Evolutionary conservation across 306 rosid genomes (phyloP).

Genomic region (Chamaecrista fasciculata): DNA sequence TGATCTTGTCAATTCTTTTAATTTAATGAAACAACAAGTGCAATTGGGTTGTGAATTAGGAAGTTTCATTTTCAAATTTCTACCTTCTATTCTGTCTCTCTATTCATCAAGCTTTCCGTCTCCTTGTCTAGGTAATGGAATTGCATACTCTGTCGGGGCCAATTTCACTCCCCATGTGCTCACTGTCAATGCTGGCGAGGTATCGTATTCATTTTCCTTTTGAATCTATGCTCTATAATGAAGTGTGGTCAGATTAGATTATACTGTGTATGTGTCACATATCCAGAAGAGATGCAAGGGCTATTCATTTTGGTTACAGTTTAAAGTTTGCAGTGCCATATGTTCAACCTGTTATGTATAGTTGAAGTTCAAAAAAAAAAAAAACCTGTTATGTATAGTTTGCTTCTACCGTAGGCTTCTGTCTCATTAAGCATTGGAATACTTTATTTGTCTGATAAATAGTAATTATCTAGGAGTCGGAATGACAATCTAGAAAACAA

Average conservation of each 20-base stretch:
- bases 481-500: not conserved
- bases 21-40: not conserved
- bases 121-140: constrained; percentile 54
- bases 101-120: constrained; percentile 7
- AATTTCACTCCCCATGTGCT: constrained; percentile 90
- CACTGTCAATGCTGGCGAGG: constrained; percentile 94
- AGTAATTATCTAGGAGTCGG: not conserved
- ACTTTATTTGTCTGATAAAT: not conserved
- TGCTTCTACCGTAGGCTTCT: not conserved
- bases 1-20: not conserved
- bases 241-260: constrained; percentile 6
- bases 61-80: constrained; percentile 4
- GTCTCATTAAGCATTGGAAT: not conserved
- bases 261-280: constrained; percentile 23
- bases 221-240: not conserved
- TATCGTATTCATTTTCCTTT: constrained; percentile 37
- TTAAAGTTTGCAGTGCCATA: not conserved
- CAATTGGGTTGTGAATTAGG: not conserved
- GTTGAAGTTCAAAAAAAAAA: too few species aligned
- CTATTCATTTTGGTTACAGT: not conserved
- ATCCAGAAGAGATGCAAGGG: not conserved
- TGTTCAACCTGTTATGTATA: not conserved
- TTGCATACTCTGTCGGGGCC: constrained; percentile 81
- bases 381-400: not conserved
- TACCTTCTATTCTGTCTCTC: not conserved